Evolutionary conservation across 176 grass and related monocot species (phyloP).

Genomic region (Rhipidocladum racemiflorum): DNA sequence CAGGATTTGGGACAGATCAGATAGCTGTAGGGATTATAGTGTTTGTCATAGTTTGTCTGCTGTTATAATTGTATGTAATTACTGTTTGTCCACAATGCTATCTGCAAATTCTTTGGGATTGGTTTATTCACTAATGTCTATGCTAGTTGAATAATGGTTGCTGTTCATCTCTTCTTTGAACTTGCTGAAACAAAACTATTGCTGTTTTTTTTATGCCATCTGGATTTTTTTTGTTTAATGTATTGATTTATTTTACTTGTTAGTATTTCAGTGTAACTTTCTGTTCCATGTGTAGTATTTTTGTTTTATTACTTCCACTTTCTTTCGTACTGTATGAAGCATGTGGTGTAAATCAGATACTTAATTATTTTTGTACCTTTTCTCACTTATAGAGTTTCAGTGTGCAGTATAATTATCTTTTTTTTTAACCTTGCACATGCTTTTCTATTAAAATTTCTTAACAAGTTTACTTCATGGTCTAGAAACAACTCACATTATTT

Average conservation of each 20-base stretch:
- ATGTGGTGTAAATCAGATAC: constrained; percentile 10
- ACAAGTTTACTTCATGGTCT: background rate
- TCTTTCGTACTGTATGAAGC: background rate
- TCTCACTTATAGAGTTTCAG: background rate
- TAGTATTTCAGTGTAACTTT: background rate
- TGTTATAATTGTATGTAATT: constrained; percentile 13
- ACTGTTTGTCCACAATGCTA: background rate
- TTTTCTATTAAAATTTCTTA: background rate
- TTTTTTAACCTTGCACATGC: background rate
- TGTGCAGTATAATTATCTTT: background rate
- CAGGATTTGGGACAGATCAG: background rate
- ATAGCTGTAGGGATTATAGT: background rate
- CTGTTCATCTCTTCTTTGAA: constrained; percentile 17
- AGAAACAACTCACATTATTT: background rate
- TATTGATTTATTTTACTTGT: constrained; percentile 7
- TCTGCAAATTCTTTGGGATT: constrained; percentile 9
- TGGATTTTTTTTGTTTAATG: constrained; percentile 2
- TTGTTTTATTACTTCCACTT: background rate
- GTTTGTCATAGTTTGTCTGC: background rate
- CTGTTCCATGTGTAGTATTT: background rate
- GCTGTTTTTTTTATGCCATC: background rate
- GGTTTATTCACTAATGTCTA: background rate
- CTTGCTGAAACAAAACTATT: background rate
- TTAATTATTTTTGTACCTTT: background rate
- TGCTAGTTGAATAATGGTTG: background rate